Evolutionary conservation across 139 green algal genomes (phyloP), one percentile per base, ranked within the genome.

Genomic region (Picochlorum sp.): DNA sequence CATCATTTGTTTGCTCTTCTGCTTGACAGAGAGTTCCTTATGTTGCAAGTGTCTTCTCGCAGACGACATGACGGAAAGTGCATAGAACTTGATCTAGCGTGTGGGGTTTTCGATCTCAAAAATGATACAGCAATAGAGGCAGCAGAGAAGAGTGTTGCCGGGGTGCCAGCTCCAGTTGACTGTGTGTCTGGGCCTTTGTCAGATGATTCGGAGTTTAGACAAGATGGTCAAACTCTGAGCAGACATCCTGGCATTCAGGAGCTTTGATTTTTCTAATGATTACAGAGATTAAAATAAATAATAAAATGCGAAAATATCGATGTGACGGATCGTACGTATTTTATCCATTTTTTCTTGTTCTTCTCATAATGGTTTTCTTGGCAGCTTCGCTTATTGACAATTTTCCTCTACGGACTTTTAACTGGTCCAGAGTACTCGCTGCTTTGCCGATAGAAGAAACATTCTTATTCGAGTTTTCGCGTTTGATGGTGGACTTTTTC

Each of bases 71-170:
- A 43, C 40, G 40, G 59, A 5, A 40, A 59, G 7, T 30, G 33
- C 6, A 55, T 75, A 9, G 47, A 75, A 16, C 16, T 75, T 25
- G 67, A 75, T 52, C n/a, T 75, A 4, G 67, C 67, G 13, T 75
- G 67, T 47, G 67, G 67, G 7, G 57, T 75, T 35, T 69, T 75
- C 50, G 67, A 75, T 22, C 47, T 75, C 18, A 69, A 70, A 22
- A 44, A 69, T 26, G 43, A 61, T 6, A 31, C 41, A 30, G 67
- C 67, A 18, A 45, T 70, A 25, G 45, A 49, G 13, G 67, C 67
- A n/a, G 67, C 67, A 7, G 67, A 75, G 32, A 53, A 51, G 13
- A 47, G 39, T 16, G 31, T n/a, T 6, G 31, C 63, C 24, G 39
- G 14, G 29, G 37, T 22, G 20, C 18, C 39, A 16, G 10, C 7